Evolutionary conservation across 2,329 filamentous ascomycete genomes (phyloP), one percentile per base, ranked within the genome.

Genomic region (Aspergillus sp.): DNA sequence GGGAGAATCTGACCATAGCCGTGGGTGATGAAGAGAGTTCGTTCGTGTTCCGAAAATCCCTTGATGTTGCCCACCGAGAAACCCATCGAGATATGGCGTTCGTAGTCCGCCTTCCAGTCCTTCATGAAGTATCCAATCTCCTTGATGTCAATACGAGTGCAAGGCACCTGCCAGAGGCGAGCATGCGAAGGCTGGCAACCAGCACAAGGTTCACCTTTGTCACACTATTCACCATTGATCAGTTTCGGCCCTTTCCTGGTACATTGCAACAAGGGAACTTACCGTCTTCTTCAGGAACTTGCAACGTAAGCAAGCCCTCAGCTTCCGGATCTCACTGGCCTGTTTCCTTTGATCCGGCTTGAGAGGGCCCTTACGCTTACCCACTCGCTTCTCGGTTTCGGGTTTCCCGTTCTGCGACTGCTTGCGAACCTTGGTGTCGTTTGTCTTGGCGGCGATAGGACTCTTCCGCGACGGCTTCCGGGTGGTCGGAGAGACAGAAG

Each of bases 71-170:
- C 90, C 43, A 95, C 86, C 2, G 90, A 94, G 65, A 96, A 89
- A 47, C 88, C 88, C 49, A 88, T 82, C 54, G 82, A 86, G 58
- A 93, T 81, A 66, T 96, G 90, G 59, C 90, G 85, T 73, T 95
- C 90, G 61, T 93, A 95, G 68, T 97, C 91, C 41, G 90, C 90
- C 73, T 91, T 95, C 90, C 90, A 97, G 70, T 96, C 91, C 77
- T 96, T 96, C 88, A 96, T 93, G 77, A 97, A 97, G 71, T 94
- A 95, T 39, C 84, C 88, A 62, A 97, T 95, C 62, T 97, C 91
- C 79, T 95, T 96, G 77, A 97, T 97, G 69, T 96, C 91, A 63
- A 96, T 95, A 53, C 91, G 87, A 37, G 91, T 97, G 77, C 91
- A 97, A 52, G 91, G 91, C 41, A 97, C 91, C 73, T 96, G 90